Percentiles rank a stretch among this genome's conserved stretches.
phyloP scores from a whole-genome alignment of 768 basidiomycete genomes.

The Sutorius australiensis region DNA sequence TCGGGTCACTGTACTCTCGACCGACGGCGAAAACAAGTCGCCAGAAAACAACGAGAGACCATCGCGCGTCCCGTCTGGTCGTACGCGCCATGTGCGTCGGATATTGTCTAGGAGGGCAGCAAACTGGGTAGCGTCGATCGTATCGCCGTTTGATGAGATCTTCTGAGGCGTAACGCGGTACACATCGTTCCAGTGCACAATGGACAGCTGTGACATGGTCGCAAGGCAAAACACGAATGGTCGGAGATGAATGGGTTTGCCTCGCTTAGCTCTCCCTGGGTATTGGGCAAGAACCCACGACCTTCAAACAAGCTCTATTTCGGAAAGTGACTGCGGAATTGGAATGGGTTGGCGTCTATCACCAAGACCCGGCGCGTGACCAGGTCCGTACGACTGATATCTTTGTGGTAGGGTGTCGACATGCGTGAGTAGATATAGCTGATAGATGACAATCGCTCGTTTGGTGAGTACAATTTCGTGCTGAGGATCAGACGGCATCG shows the following conservation, averaged over 20 bases:
- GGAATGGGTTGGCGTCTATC: no score
- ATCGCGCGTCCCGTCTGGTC: conserved; percentile 51
- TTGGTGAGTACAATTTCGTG: no score
- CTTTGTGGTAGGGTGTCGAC: no score
- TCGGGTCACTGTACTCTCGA: conserved; percentile 83
- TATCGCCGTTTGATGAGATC: conserved; percentile 47
- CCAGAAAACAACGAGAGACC: conserved; percentile 86
- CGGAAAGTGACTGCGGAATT: background rate
- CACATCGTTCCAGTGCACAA: conserved; percentile 78
- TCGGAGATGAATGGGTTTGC: background rate
- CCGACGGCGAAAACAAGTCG: conserved; percentile 82
- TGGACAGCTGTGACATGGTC: conserved; percentile 38
- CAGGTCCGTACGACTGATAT: no score
- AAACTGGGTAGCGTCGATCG: conserved; percentile 88
- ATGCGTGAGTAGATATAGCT: no score
- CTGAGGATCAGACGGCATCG: no score
- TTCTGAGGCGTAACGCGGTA: conserved; percentile 82
- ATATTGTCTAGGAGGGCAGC: conserved; percentile 64
- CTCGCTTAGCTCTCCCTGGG: conserved; percentile 4
- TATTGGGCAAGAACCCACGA: background rate
- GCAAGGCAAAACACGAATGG: background rate
- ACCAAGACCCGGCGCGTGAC: no score
- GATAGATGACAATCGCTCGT: no score
- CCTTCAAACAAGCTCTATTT: background rate
- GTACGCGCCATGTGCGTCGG: conserved; percentile 51